Base-by-base conservation (phyloP, 768 basidiomycete genomes). In the Kwoniella bestiolae region DNA sequence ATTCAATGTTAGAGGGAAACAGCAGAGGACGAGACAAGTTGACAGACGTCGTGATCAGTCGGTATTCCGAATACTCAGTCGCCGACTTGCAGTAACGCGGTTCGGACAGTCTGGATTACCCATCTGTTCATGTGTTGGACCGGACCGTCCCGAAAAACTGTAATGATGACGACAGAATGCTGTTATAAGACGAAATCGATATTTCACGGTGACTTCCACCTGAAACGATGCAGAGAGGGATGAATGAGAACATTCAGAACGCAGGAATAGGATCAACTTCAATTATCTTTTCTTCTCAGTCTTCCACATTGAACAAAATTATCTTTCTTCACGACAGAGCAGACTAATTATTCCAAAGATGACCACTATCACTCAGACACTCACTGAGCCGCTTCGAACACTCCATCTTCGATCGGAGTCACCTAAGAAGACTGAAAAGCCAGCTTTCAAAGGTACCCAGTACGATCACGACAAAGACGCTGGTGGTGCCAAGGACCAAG, bases 391-490 rank as follows among this genome's bases (percentile, higher is more conserved):
- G 25, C 23, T 65, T 21, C 23, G 21, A 28, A 65, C 56, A 0
- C 35, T 65, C 4, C 46, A 34, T 3, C 56, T 65, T 1, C 56
- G 63, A 32, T 57, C 63, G 2, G 63, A 56, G 14, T 65, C 63
- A 0, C 63, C 63, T 46, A 55, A 64, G 12, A 55, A 55, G 34
- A 35, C 25, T 3, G 35, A 61, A 34, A 61, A 35, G n/a, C 35
- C 56, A 4, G 50, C 29, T 21, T 61, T 61, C 18, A 61, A 46
- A 28, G 60, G 60, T 16, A 61, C 60, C 5, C 35, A 53, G 31
- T 61, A 61, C 12, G 60, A 61, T 28, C 60, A 61, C n/a, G 60
- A 61, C 28, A 61, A 61, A 38, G 60, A 61, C 44, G 60, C 60
- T 4, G 60, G 60, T 16, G 32, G 45, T 0, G 32, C 29, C 9